These are phyloP conservation scores for Exophiala calicioides DNA, from an alignment of 2,329 filamentous ascomycete genomes.

Conservation along the genomic window DNA sequence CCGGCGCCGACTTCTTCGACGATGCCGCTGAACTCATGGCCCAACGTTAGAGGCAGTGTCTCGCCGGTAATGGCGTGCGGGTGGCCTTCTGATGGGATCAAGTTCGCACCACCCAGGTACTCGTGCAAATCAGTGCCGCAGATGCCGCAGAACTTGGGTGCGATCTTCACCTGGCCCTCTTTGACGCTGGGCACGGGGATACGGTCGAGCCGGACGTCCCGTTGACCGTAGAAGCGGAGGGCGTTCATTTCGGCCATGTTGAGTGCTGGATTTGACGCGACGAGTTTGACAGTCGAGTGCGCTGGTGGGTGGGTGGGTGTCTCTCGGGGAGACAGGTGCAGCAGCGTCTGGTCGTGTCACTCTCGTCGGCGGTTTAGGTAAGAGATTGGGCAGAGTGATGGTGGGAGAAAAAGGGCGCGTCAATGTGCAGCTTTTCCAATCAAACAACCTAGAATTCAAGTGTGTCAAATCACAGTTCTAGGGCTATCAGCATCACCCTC, in stretches of 20 bases:
- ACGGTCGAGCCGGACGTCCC: constrained; percentile 46
- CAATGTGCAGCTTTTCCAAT: too few species aligned
- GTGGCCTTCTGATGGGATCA: constrained; percentile 48
- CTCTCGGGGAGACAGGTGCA: too few species aligned
- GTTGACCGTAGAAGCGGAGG: constrained; percentile 48
- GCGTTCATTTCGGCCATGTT: constrained; percentile 45
- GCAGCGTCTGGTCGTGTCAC: background rate
- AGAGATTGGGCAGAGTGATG: too few species aligned
- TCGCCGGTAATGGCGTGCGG: constrained; percentile 58
- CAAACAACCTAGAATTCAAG: too few species aligned
- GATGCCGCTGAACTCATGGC: constrained; percentile 55
- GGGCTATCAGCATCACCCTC: too few species aligned
- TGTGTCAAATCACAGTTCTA: too few species aligned
- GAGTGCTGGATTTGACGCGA: too few species aligned
- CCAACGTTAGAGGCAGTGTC: constrained; percentile 54
- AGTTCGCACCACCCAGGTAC: constrained; percentile 50
- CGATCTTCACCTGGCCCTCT: constrained; percentile 44
- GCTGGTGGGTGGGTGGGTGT: background rate
- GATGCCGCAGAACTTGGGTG: constrained; percentile 35
- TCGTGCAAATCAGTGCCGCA: constrained; percentile 46
- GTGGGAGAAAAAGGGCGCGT: too few species aligned
- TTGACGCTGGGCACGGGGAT: constrained; percentile 43
- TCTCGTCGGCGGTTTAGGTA: too few species aligned
- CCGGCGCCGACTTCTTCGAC: constrained; percentile 55
- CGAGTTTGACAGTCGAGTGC: background rate